Base-by-base conservation (phyloP, 2,329 filamentous ascomycete genomes). In the Emergomyces pasteurianus region DNA sequence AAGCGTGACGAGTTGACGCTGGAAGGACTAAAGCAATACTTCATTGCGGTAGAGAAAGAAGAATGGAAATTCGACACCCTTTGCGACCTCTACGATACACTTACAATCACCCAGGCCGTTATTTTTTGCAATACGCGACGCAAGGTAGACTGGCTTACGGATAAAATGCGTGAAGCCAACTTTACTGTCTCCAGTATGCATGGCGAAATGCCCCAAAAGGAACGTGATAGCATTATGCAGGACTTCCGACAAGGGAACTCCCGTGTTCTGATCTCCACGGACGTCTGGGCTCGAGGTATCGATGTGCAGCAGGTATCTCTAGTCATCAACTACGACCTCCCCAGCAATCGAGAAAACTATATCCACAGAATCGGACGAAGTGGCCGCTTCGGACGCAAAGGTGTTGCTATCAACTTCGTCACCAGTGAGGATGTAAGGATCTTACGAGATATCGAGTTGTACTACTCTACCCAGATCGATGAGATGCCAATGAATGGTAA, bases 11-110 rank as follows among this genome's bases (percentile, higher is more conserved):
- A 99, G 75, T 79, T 99, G 80, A 99, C 94, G 1, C 85, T 99
- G 58, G 94, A 97, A 78, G 94, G 94, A 61, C 82, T 99, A 58
- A 97, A 97, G 80, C 94, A 99, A 75, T 99, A 96, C 81, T 99
- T 96, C 74, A 97, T 99, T 70, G 94, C 94, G 1, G 94, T 97
- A 23, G 94, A 99, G 77, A 97, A 96, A 80, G 94, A 99, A 76
- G 94, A 97, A 74, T 99, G 94, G 94, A 99, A 99, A 77, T 96
- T 99, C 69, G 94, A 99, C 74, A 99, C 94, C 2, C 86, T 99
- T 4, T 97, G 91, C 76, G 94, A 99, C 78, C 86, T 99, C 61
- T 99, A 99, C 82, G 94, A 99, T 74, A 97, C 94, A 14, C 83
- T 99, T 52, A 99, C 94, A 60, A 97, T 99, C 72, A 97, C 94